Base-by-base conservation (phyloP, 148 eudicot genomes). In the Camellia lanceoleosa region DNA sequence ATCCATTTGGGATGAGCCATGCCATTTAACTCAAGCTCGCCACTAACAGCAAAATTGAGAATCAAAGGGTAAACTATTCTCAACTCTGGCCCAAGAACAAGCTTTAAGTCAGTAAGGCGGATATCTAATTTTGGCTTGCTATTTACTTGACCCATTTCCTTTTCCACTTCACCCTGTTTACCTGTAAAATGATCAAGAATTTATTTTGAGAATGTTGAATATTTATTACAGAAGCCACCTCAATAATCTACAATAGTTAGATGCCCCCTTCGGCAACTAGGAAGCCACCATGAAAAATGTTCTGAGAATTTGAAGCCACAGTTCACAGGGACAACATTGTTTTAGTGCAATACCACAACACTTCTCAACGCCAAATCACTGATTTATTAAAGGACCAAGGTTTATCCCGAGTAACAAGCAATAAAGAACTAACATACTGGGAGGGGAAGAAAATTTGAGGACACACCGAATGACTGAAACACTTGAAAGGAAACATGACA, bases 21-120 rank as follows among this genome's bases (percentile, higher is more conserved):
- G 74, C 99, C 99, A 85, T 92, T 89, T 81, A 97, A 87, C 46
- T 91, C 99, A 61, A 97, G 89, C 83, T 94, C 99, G 73, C 99
- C 99, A 82, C 99, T 97, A 81, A 94, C 97, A 79, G 99, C 98
- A 83, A 97, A 97, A 83, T 97, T 89, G 47, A 97, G 92, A 71
- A 97, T 97, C 90, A 97, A 85, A 78, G 99, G 99, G 89, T 97
- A 97, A 81, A 90, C 91, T 72, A 97, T 88, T 86, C 88, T 91
- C 81, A 97, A 80, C 79, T 92, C 96, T 61, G 98, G 99, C 71
- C 99, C 99, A 63, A 97, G 96, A 82, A 89, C 92, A 85, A 97
- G 92, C 87, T 88, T 94, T 16, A 97, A 86, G 88, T 91, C 93
- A 75, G 86, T 88, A 71, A 97, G 90, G 18, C 88, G 91, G 79